Conservation (phyloP, 2,329 filamentous ascomycete species). For the Hymenoscyphus albidus region DNA sequence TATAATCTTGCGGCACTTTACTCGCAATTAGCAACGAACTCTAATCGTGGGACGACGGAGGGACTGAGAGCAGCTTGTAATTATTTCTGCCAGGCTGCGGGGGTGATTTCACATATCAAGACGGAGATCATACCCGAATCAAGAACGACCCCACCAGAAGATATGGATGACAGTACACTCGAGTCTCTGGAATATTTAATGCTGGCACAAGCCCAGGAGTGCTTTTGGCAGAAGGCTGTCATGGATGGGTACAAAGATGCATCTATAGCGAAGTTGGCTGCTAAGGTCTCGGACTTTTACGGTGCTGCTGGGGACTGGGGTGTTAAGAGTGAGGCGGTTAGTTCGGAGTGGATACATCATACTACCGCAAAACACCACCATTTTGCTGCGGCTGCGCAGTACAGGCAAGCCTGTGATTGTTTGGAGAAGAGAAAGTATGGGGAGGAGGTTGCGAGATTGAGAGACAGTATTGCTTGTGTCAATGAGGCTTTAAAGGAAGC, state of each 20-base stretch:
- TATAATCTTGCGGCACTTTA: conserved; percentile 94
- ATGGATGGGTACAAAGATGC: conserved; percentile 91
- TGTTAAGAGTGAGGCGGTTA: conserved; percentile 83
- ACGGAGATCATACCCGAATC: conserved; percentile 75
- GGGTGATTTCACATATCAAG: conserved; percentile 76
- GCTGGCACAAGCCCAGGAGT: conserved; percentile 92
- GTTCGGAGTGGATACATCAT: conserved; percentile 95
- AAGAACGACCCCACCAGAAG: conserved; percentile 79
- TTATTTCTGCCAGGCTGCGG: conserved; percentile 84
- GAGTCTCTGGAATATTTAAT: conserved; percentile 79
- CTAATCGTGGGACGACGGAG: conserved; percentile 73
- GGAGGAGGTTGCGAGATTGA: conserved; percentile 84
- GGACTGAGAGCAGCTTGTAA: conserved; percentile 85
- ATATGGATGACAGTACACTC: conserved; percentile 88
- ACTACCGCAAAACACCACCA: conserved; percentile 97
- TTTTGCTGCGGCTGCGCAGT: conserved; percentile 93
- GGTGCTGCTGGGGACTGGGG: conserved; percentile 78
- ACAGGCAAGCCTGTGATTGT: conserved; percentile 83
- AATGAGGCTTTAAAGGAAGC: conserved; percentile 83
- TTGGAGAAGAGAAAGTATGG: conserved; percentile 92
- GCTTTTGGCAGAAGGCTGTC: conserved; percentile 96
- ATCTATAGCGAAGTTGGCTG: conserved; percentile 85
- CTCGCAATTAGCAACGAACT: conserved; percentile 80
- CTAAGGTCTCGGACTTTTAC: conserved; percentile 88
- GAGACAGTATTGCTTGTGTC: conserved; percentile 77